A percentile compares a stretch with the other conserved stretches of the same genome.
These are phyloP conservation scores for Arabidopsis suecica DNA, from an alignment of 345 rosid species.

Conservation along the genomic window DNA sequence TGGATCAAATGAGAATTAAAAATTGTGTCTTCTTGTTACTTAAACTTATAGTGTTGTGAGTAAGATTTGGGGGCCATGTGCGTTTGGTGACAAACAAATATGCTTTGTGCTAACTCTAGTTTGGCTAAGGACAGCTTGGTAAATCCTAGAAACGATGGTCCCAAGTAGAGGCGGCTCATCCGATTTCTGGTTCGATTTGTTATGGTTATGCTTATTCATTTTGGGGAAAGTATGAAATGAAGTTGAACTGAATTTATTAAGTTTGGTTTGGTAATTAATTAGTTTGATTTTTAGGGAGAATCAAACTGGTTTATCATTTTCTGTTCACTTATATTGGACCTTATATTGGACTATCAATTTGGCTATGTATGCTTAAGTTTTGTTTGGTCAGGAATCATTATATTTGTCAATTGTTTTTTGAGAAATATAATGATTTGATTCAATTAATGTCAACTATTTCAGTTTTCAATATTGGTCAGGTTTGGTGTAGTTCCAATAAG, in stretches of 20 bases:
- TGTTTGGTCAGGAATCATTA: background rate
- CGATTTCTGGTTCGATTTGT: background rate
- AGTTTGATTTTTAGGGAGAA: background rate
- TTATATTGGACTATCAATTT: background rate
- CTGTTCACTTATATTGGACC: background rate
- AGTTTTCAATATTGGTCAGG: background rate
- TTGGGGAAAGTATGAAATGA: background rate
- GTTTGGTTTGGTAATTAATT: background rate
- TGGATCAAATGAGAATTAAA: conserved; percentile 41
- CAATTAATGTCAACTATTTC: background rate
- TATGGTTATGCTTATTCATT: background rate
- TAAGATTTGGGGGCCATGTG: conserved; percentile 44
- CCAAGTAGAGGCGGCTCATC: background rate
- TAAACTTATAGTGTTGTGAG: conserved; percentile 25
- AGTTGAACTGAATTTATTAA: background rate
- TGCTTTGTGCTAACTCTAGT: conserved; percentile 28
- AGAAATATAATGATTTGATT: no score
- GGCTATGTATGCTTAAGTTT: background rate
- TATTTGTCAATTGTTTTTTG: no score
- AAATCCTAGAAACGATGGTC: conserved; percentile 12
- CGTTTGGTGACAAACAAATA: conserved; percentile 26
- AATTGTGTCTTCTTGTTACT: conserved; percentile 31
- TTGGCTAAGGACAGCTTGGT: conserved; percentile 17
- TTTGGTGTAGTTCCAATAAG: background rate
- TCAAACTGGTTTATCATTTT: background rate